A percentile compares a stretch with the other conserved stretches of the same genome.
These are phyloP conservation scores for Massarina eburnea DNA, from an alignment of 2,329 filamentous ascomycete genomes.

Conservation along the genomic window DNA sequence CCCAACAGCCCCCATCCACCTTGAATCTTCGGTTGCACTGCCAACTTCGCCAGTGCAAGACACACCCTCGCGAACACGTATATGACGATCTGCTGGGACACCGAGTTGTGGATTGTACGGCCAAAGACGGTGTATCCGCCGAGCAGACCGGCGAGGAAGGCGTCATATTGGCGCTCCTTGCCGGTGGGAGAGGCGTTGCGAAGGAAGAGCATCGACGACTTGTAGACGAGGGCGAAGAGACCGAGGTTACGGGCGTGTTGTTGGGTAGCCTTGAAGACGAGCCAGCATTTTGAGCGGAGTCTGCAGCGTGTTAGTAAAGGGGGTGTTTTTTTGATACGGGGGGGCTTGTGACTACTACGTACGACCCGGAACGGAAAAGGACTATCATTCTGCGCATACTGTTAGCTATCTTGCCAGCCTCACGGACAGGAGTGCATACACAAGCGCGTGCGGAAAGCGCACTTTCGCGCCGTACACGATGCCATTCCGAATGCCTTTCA, in stretches of 20 bases:
- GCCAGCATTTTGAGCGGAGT: conserved; percentile 72
- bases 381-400: conserved; percentile 75
- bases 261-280: conserved; percentile 82
- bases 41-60: conserved; percentile 79
- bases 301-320: conserved; percentile 32
- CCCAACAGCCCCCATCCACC: conserved; percentile 13
- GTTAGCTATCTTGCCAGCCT: conserved; percentile 6
- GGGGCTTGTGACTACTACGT: conserved; percentile 43
- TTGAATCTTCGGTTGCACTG: conserved; percentile 63
- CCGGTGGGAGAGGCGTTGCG: conserved; percentile 55
- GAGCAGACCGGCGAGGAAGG: conserved; percentile 81
- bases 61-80: conserved; percentile 94
- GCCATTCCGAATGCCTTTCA: conserved; percentile 96
- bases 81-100: conserved; percentile 96
- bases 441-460: conserved; percentile 94
- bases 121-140: conserved; percentile 96
- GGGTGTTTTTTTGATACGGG: not conserved
- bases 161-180: conserved; percentile 73
- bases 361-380: conserved; percentile 89
- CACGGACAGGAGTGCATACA: conserved; percentile 51
- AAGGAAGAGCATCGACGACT: conserved; percentile 74
- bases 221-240: conserved; percentile 89
- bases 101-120: conserved; percentile 71
- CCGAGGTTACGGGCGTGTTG: conserved; percentile 92
- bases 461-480: conserved; percentile 96